These are phyloP conservation scores for Creolimax fragrantissima DNA, from an alignment of 78 protist genomes.

Conservation along the genomic window DNA sequence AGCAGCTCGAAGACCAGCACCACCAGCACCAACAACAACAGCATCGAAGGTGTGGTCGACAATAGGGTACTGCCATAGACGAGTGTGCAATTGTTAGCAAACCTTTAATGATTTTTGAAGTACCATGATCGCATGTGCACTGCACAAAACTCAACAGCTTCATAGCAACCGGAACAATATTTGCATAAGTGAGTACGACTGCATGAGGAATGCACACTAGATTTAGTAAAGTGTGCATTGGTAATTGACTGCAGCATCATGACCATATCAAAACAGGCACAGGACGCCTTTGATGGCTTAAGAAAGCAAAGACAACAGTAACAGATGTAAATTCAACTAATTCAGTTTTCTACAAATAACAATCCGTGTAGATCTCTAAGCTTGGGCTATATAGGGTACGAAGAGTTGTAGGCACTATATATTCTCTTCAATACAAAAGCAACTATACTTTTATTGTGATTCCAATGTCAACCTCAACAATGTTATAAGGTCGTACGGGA, in stretches of 20 bases:
- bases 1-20: slow-evolving; percentile 98
- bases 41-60: slow-evolving; percentile 94
- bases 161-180: neutral
- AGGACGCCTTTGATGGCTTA: too few relatives aligned
- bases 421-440: too few relatives aligned
- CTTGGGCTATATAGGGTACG: too few relatives aligned
- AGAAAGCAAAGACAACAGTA: too few relatives aligned
- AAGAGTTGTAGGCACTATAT: too few relatives aligned
- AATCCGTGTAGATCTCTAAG: too few relatives aligned
- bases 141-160: neutral
- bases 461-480: too few relatives aligned
- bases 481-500: too few relatives aligned
- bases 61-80: slow-evolving; percentile 54
- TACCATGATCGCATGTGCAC: neutral
- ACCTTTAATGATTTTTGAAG: neutral
- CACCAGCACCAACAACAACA: slow-evolving; percentile 99
- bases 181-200: neutral
- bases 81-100: neutral
- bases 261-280: too few relatives aligned
- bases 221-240: neutral
- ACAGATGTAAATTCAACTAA: too few relatives aligned
- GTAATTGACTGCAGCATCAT: neutral
- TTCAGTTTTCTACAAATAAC: too few relatives aligned
- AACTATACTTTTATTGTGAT: too few relatives aligned
- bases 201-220: neutral